These are phyloP conservation scores for Wickerhamiella nectarea DNA, from an alignment of 805 yeast genomes.

Conservation along the genomic window DNA sequence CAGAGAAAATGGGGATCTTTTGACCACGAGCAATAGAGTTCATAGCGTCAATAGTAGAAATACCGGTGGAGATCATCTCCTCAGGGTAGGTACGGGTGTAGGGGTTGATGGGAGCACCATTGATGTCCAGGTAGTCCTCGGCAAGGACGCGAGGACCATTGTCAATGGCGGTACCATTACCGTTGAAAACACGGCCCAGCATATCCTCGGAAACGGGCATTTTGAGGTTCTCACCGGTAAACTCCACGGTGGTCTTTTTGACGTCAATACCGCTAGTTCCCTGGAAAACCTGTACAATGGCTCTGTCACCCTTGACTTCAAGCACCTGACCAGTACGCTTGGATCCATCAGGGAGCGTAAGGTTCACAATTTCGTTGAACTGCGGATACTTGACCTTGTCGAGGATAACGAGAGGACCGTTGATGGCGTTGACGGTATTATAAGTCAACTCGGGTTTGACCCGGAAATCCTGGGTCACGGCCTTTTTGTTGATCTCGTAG, in stretches of 20 bases:
- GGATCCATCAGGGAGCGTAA: conserved; percentile 92
- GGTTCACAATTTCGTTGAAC: conserved; percentile 90
- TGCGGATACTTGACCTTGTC: conserved; percentile 81
- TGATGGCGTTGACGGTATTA: conserved; percentile 96
- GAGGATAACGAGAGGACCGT: conserved; percentile 91
- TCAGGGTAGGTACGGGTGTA: conserved; percentile 97
- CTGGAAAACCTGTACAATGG: conserved; percentile 97
- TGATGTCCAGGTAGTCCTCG: conserved; percentile 94
- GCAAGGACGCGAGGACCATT: conserved; percentile 98
- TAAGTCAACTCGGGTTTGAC: conserved; percentile 83
- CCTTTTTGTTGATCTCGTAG: conserved; percentile 71
- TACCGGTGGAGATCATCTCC: conserved; percentile 99
- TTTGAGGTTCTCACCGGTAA: conserved; percentile 87
- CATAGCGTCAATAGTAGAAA: conserved; percentile 98
- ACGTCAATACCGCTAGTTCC: conserved; percentile 99
- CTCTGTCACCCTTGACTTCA: conserved; percentile 94
- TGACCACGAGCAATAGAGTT: conserved; percentile 99
- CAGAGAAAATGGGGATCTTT: conserved; percentile 97
- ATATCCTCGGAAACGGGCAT: conserved; percentile 94
- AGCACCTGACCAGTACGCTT: conserved; percentile 94
- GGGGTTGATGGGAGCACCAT: conserved; percentile 98
- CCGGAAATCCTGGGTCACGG: conserved; percentile 82
- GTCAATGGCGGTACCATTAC: conserved; percentile 97
- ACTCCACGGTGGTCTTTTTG: conserved; percentile 92
- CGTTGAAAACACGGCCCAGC: conserved; percentile 96